Base-by-base conservation (phyloP, 352 stramenopile genomes). In the Pythium guiyangense region DNA sequence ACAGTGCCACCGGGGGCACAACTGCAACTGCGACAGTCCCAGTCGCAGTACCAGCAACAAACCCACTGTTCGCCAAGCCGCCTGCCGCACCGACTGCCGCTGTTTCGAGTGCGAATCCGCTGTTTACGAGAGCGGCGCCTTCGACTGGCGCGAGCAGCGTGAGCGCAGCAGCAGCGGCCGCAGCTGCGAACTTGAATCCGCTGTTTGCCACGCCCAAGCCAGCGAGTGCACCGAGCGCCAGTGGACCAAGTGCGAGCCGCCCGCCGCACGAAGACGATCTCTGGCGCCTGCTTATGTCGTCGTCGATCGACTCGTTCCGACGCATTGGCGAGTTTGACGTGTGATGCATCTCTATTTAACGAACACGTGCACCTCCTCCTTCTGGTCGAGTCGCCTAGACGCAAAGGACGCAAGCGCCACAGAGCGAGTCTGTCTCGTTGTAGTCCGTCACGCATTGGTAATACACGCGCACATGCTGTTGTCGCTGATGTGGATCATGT, bases 281-380 rank as follows among this genome's bases (percentile, higher is more conserved):
- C 3, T 84, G 80, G 77, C 72, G 75, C n/a, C 50, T 90, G 44
- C 68, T 92, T 25, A 92, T 92, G 79, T 84, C 77, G n/a, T 86
- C 76, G 47, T 84, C 76, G 4, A 67, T 86, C 47, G 73, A 86
- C 42, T 67, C 65, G 54, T 70, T 83, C 29, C 63, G 73, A n/a
- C 64, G 61, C 20, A 62, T 67, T 12, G 65, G 64, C 18, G 70
- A 85, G 51, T 67, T 72, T 29, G 63, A 75, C 25, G 62, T 69
- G 34, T 74, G 52, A 67, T 15, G 6, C n/a, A 3, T 20, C 12
- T n/a, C 26, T 51, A 51, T 51, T 51, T 51, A n/a, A n/a, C n/a
- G n/a, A 51, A 51, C 22, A 49, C 29, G 29, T 34, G 29, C 29
- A 34, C 4, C 29, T 12, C n/a, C 12, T 4, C 39, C 12, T 44